Evolutionary conservation across 2,329 filamentous ascomycete genomes (phyloP).

Genomic region (Fusarium heterosporum): DNA sequence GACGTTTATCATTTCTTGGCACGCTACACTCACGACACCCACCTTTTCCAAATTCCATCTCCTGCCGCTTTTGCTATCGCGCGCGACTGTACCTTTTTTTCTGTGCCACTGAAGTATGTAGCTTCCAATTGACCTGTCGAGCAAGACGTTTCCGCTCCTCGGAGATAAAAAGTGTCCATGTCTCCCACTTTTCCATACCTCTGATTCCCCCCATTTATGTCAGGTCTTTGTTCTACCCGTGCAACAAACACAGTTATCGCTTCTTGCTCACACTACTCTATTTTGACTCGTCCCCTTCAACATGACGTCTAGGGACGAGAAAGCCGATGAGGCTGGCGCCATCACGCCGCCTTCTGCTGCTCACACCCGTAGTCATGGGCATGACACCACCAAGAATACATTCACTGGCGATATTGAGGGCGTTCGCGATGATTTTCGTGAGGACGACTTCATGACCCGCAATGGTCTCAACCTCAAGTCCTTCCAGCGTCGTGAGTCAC

Average conservation of each 20-base stretch:
- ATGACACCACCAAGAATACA: constrained; percentile 24
- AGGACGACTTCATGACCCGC: constrained; percentile 46
- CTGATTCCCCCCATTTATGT: not conserved
- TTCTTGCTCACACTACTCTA: not conserved
- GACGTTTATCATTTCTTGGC: constrained; percentile 37
- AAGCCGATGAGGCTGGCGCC: constrained; percentile 33
- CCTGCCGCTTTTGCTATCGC: constrained; percentile 45
- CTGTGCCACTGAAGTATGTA: constrained; percentile 8
- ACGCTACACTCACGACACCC: constrained; percentile 8
- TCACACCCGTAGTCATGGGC: not conserved
- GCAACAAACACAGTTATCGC: not conserved
- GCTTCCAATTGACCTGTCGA: not conserved
- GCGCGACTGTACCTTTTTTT: constrained; percentile 1
- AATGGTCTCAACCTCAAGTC: constrained; percentile 46
- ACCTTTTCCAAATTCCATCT: constrained; percentile 9
- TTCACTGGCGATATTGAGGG: constrained; percentile 1
- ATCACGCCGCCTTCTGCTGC: constrained; percentile 27
- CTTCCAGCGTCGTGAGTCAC: constrained; percentile 40
- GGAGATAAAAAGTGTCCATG: constrained; percentile 33
- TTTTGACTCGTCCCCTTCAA: not conserved
- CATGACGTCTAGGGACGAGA: constrained; percentile 44
- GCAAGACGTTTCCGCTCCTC: not conserved
- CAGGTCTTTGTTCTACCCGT: not conserved
- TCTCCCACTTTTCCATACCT: constrained; percentile 2
- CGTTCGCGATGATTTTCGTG: constrained; percentile 40